Base-by-base conservation (phyloP, 1,284 basidiomycete species). In the Ceratobasidium sp. region DNA sequence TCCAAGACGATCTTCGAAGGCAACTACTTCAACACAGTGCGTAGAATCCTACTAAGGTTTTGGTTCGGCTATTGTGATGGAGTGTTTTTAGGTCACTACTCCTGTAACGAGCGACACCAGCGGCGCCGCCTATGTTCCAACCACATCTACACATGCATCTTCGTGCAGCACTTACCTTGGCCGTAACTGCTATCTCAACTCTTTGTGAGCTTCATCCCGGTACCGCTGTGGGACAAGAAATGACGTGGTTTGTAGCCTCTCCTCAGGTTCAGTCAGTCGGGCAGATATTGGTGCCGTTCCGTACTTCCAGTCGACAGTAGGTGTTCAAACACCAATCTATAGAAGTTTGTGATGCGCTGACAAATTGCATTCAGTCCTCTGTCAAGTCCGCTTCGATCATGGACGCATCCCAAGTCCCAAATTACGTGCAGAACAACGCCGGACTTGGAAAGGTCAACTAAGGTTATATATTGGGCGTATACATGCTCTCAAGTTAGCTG, bases 381-480 rank as follows among this genome's bases (percentile, higher is more conserved):
- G 75, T 77, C 51, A 67, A 66, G 39, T 56, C 60, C 60, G 64
- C 75, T 4, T 68, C 75, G 28, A 46, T 77, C 51, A 77, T 77
- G 75, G 75, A 53, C 42, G 39, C 75, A 3, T 53, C 75, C 33
- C n/a, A 64, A 26, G 64, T 77, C 23, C 10, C 39, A 12, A 23
- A 44, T 15, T 77, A 77, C n/a, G 75, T 69, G 13, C 40, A 67
- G 46, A 63, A 63, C 15, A 77, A 77, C 51, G 75, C 75, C 7
- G 75, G 75, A 23, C 53, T 77, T 23, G 75, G 64, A n/a, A 77
- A 55, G 26, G 51, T 77, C 33, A 77, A 77, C 51, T 77, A 58
- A 51, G n/a, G n/a, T n/a, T n/a, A n/a, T n/a, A n/a, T n/a, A n/a
- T n/a, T n/a, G n/a, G n/a, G n/a, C n/a, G n/a, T n/a, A n/a, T n/a